Evolutionary conservation across 140 eudicot species (phyloP).

Genomic region (Oenanthe javanica): DNA sequence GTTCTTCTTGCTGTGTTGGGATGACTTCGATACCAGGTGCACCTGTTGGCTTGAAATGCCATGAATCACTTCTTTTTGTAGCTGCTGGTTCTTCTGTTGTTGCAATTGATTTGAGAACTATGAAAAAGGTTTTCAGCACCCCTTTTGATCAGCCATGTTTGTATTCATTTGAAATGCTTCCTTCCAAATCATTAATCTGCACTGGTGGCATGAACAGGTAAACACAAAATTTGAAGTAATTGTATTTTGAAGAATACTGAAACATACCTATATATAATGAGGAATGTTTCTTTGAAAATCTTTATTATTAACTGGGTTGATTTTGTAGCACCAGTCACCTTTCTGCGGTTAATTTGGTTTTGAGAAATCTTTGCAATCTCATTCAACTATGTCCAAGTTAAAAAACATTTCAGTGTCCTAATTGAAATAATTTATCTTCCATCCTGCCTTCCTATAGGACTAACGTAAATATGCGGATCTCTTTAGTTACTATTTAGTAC

Average conservation of each 20-base stretch:
- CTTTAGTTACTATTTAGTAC: neutral
- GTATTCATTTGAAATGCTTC: slow-evolving; percentile 51
- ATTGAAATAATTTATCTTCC: neutral
- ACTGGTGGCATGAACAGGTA: slow-evolving; percentile 68
- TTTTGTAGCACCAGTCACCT: neutral
- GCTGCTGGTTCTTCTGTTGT: slow-evolving; percentile 65
- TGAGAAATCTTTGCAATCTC: neutral
- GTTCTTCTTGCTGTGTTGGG: slow-evolving; percentile 78
- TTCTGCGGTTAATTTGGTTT: neutral
- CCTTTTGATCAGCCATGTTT: slow-evolving; percentile 27
- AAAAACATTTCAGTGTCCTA: neutral
- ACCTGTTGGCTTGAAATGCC: slow-evolving; percentile 67
- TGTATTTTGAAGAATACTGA: neutral
- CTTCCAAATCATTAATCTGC: slow-evolving; percentile 61
- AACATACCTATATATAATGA: neutral
- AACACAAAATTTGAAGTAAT: neutral
- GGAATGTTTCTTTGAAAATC: neutral
- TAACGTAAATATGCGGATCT: neutral
- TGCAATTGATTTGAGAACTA: slow-evolving; percentile 75
- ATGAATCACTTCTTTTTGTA: slow-evolving; percentile 60
- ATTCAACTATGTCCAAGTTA: neutral
- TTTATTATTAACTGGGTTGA: neutral
- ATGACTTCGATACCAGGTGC: slow-evolving; percentile 45
- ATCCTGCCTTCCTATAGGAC: neutral
- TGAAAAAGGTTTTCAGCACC: slow-evolving; percentile 44